These are phyloP conservation scores for Aquilaria sinensis DNA, from an alignment of 345 rosid genomes.

Conservation along the genomic window DNA sequence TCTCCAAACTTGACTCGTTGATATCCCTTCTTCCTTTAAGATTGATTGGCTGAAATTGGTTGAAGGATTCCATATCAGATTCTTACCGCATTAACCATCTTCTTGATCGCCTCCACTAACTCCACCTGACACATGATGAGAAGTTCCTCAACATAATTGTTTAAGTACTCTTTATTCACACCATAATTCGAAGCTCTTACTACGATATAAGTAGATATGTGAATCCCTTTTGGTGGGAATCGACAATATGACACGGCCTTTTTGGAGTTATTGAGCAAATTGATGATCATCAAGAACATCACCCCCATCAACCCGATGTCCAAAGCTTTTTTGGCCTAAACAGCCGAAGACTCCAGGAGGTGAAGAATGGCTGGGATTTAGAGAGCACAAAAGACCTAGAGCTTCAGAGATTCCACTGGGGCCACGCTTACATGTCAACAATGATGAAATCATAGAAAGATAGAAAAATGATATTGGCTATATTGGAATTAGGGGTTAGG, in stretches of 20 bases:
- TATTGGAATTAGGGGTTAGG: constrained; percentile 28
- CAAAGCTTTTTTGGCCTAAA: constrained; percentile 87
- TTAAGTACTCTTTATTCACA: constrained; percentile 70
- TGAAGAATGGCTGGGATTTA: constrained; percentile 67
- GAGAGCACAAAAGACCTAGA: constrained; percentile 62
- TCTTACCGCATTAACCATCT: constrained; percentile 12
- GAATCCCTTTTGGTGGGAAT: constrained; percentile 71
- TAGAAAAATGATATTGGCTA: constrained; percentile 79
- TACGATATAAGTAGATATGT: constrained; percentile 81
- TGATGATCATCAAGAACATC: constrained; percentile 86
- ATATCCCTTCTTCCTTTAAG: no score
- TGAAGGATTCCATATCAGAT: no score
- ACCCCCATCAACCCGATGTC: constrained; percentile 87
- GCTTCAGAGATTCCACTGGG: constrained; percentile 75
- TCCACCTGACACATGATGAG: constrained; percentile 95
- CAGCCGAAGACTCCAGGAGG: constrained; percentile 59
- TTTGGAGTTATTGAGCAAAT: constrained; percentile 42
- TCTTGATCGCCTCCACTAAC: constrained; percentile 56
- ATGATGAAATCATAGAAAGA: constrained; percentile 87
- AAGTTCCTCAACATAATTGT: constrained; percentile 56
- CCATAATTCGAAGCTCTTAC: constrained; percentile 81
- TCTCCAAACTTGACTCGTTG: no score
- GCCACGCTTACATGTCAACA: constrained; percentile 91
- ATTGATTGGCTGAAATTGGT: no score
- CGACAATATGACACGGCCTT: constrained; percentile 81